Evolutionary conservation across 257 asterid species (phyloP), one percentile per base, ranked within the genome.

Genomic region (Jasminum sambac): DNA sequence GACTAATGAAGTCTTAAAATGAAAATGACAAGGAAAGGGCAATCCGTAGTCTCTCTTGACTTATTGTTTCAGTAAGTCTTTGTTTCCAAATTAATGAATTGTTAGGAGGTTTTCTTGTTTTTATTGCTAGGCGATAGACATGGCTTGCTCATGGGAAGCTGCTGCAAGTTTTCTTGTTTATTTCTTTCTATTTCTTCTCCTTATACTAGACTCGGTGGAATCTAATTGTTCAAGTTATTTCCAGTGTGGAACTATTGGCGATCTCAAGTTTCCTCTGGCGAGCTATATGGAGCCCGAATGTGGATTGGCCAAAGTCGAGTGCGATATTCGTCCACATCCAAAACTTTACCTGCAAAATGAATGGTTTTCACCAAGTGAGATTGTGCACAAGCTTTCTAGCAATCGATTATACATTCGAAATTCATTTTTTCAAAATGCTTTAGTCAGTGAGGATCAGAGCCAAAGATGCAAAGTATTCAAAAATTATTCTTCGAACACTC

Each of bases 301-400:
- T 21, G 90, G 92, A 8, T 43, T 84, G 38, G 72, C 76, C 71
- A 9, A 43, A 39, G 62, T 84, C 37, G 26, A 69, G 6, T 46
- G 73, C 30, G 13, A 67, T 37, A 37, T 17, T 17, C 11, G 42
- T 1, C 24, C 36, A 26, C 0, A 6, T 46, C 90, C 84, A 50
- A 48, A 0, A 9, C 25, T 88, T 23, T 68, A 72, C 66, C 25
- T 86, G 2, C 55, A 36, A 23, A 11, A 43, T 23, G 70, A 37
- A 5, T 65, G 23, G 17, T 48, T n/a, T 16, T n/a, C 24, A n/a
- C 23, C 58, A 16, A 5, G 17, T 48, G 17, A 48, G 10, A 48
- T 48, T 48, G 11, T 48, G 58, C 7, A 9, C 58, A 48, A n/a
- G 58, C 6, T 48, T 10, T 48, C 58, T n/a, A 48, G 23, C 58